Conservation (phyloP, 73 alveolate species). For the Stentor roeselii region DNA sequence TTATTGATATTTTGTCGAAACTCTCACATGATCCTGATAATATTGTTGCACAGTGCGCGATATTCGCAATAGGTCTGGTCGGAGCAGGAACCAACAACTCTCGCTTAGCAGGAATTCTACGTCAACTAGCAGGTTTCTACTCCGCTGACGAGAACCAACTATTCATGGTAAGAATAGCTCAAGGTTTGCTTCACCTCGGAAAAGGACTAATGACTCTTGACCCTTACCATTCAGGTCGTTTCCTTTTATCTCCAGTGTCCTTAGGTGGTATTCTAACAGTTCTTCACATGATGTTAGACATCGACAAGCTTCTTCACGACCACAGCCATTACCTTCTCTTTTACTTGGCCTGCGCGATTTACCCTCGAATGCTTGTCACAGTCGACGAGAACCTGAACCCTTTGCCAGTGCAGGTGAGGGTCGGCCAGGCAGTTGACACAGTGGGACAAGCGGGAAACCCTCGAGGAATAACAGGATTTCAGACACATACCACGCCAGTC, state of each 20-base stretch:
- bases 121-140: constrained; percentile 92
- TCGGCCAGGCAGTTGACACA: constrained; percentile 96
- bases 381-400: constrained; percentile 84
- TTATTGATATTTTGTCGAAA: constrained; percentile 85
- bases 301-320: constrained; percentile 66
- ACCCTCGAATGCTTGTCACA: constrained; percentile 93
- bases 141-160: constrained; percentile 84
- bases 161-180: constrained; percentile 92
- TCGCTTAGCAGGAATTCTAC: constrained; percentile 83
- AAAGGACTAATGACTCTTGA: constrained; percentile 84
- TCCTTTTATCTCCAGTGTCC: constrained; percentile 64
- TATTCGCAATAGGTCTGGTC: constrained; percentile 80
- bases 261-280: constrained; percentile 80
- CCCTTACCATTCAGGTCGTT: constrained; percentile 86
- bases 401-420: constrained; percentile 75
- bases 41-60: constrained; percentile 74
- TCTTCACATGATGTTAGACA: constrained; percentile 68
- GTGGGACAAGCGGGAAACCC: constrained; percentile 77
- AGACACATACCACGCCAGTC: constrained; percentile 94
- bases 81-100: constrained; percentile 95
- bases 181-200: constrained; percentile 74
- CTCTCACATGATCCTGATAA: constrained; percentile 89
- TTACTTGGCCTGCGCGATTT: constrained; percentile 86
- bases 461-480: constrained; percentile 94
- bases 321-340: constrained; percentile 85